phyloP scores from a whole-genome alignment of 352 stramenopile species.

The Ophiocytium majus region DNA sequence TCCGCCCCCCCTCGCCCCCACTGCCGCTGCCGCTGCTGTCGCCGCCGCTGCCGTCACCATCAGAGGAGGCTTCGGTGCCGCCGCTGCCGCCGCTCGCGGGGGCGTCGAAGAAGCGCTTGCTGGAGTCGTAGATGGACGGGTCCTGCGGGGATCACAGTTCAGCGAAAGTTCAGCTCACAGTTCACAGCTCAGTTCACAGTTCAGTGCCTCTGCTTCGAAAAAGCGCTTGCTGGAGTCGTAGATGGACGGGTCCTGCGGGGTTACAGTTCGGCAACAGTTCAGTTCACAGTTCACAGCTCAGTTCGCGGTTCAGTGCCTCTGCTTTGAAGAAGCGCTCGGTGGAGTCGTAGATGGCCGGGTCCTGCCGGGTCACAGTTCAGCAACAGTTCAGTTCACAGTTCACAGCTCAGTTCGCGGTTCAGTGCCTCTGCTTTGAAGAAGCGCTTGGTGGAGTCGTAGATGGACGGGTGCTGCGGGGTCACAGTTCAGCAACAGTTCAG shows the following conservation, averaged over 20 bases:
- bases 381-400: no score
- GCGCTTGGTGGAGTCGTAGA: slow-evolving; percentile 22
- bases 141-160: slow-evolving; percentile 18
- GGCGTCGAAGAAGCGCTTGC: slow-evolving; percentile 26
- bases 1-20: not conserved
- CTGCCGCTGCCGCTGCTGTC: slow-evolving; percentile 23
- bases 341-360: slow-evolving; percentile 21
- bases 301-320: no score
- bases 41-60: not conserved
- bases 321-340: slow-evolving; percentile 26
- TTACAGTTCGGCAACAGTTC: no score
- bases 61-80: not conserved
- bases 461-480: slow-evolving; percentile 6
- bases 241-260: slow-evolving; percentile 37
- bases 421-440: no score
- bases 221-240: slow-evolving; percentile 32
- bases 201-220: no score
- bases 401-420: no score
- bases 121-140: slow-evolving; percentile 26
- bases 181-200: no score
- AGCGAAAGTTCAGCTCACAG: no score
- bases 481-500: no score
- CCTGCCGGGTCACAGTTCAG: slow-evolving; percentile 23
- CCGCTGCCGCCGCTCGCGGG: not conserved
- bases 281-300: no score